Evolutionary conservation across 495 filamentous ascomycete genomes (phyloP).

Genomic region (Polyplosphaeria fusca): DNA sequence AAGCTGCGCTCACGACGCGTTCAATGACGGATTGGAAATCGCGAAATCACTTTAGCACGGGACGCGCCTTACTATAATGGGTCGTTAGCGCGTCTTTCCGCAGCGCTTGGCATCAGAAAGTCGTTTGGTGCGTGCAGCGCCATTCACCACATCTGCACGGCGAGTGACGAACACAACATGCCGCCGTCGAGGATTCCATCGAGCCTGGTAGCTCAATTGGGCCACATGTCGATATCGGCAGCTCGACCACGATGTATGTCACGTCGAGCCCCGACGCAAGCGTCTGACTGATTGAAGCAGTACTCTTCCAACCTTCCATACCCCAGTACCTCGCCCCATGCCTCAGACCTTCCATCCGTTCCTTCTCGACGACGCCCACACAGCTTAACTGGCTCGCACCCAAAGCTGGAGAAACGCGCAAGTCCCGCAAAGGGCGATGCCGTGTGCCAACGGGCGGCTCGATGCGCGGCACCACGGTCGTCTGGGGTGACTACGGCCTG

Average conservation of each 20-base stretch:
- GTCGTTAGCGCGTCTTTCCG: not conserved
- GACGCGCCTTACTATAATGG: too few species aligned
- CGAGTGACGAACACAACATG: slow-evolving; percentile 16
- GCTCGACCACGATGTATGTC: slow-evolving; percentile 33
- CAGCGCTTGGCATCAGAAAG: not conserved
- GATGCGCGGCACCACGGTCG: slow-evolving; percentile 85
- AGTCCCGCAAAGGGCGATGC: slow-evolving; percentile 86
- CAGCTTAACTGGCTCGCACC: slow-evolving; percentile 76
- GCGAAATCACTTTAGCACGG: slow-evolving; percentile 23
- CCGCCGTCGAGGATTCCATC: slow-evolving; percentile 29
- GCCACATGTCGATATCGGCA: slow-evolving; percentile 11
- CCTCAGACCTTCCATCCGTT: slow-evolving; percentile 42
- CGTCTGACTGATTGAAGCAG: too few species aligned
- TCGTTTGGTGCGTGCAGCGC: not conserved
- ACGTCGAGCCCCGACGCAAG: too few species aligned
- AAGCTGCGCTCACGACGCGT: slow-evolving; percentile 13
- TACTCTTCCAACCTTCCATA: not conserved
- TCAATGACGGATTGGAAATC: slow-evolving; percentile 6
- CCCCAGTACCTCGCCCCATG: slow-evolving; percentile 30
- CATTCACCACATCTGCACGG: not conserved
- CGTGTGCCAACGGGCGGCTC: slow-evolving; percentile 88
- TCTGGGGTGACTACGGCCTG: slow-evolving; percentile 94
- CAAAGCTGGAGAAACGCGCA: slow-evolving; percentile 66
- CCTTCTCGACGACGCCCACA: slow-evolving; percentile 71
- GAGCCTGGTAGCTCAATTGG: slow-evolving; percentile 30